Conservation (phyloP, 495 filamentous ascomycete genomes). For the Penicillium manginii region DNA sequence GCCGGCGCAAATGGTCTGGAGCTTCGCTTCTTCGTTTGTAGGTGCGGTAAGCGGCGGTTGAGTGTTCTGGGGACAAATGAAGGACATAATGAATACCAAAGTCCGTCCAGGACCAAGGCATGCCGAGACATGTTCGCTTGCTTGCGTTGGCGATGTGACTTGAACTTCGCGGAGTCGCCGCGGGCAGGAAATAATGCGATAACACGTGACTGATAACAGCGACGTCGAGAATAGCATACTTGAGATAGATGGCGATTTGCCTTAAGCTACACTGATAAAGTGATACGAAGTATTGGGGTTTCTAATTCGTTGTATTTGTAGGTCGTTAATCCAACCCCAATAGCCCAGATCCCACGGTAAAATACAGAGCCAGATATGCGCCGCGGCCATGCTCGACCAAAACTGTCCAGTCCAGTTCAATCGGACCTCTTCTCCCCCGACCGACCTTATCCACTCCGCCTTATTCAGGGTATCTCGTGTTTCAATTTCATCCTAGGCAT, state of each 20-base stretch:
- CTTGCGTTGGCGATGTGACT: background rate
- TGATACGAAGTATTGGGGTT: slow-evolving; percentile 4
- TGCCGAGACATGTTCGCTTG: slow-evolving; percentile 47
- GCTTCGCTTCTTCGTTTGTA: slow-evolving; percentile 16
- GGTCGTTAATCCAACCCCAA: slow-evolving; percentile 26
- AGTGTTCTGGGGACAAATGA: slow-evolving; percentile 42
- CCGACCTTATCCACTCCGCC: slow-evolving; percentile 32
- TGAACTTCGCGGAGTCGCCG: background rate
- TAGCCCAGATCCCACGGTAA: slow-evolving; percentile 41
- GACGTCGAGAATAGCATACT: slow-evolving; percentile 13
- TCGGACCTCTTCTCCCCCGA: slow-evolving; percentile 28
- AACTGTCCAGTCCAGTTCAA: slow-evolving; percentile 25
- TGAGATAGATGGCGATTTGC: no score
- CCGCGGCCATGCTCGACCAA: slow-evolving; percentile 51
- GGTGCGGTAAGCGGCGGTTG: slow-evolving; percentile 13
- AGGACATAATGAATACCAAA: slow-evolving; percentile 71
- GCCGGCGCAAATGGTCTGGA: slow-evolving; percentile 12
- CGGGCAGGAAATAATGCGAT: background rate
- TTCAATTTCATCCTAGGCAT: slow-evolving; percentile 29
- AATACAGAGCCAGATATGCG: slow-evolving; percentile 52
- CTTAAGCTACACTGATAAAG: no score
- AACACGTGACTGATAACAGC: slow-evolving; percentile 18
- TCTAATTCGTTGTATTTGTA: slow-evolving; percentile 24
- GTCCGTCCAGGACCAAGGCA: slow-evolving; percentile 58
- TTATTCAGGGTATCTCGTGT: slow-evolving; percentile 49